Evolutionary conservation across 2,329 filamentous ascomycete genomes (phyloP), one percentile per base, ranked within the genome.

Genomic region (Stromatinia cepivora): DNA sequence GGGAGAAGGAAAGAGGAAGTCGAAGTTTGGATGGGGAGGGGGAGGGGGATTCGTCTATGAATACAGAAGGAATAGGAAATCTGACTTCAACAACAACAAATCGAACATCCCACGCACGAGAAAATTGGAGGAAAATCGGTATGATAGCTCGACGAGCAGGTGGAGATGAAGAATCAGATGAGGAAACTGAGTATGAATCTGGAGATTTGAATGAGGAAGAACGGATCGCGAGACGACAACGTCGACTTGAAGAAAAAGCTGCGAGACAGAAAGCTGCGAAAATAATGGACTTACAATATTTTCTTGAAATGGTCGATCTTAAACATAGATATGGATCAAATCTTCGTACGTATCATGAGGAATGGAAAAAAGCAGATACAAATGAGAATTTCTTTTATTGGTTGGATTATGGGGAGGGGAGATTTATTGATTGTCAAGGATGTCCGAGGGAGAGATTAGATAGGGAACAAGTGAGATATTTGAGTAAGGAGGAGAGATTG

Each of bases 331-430:
- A 69, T 46, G 67, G 67, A 5, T 57, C 53, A 67, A 96, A 95
- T 74, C 80, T 97, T 64, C 85, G 91, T 45, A 86, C 87, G 45
- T 97, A 97, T 75, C 94, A 97, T 76, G 87, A 88, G 70, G 88
- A 91, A 73, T 97, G 94, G 94, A 93, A 93, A 79, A 87, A 86
- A 71, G 83, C 87, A 1, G 83, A 91, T 39, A 94, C 92, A 0
- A 86, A 88, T 6, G 90, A 97, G 78, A 97, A 95, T 77, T 97
- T 94, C 84, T 97, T 97, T 79, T 94, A 93, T 80, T 97, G 94
- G 93, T 83, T 97, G 1, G 94, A 97, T 77, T 84, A 91, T 70
- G 94, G 94, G 7, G 89, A 90, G 62, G 94, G 94, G 0, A 88
- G 83, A 73, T 79, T 86, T 52, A 78, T 95, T 56, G 90, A 94